phyloP scores from a whole-genome alignment of 176 grass and related monocot species.

The Rhipidocladum racemiflorum region DNA sequence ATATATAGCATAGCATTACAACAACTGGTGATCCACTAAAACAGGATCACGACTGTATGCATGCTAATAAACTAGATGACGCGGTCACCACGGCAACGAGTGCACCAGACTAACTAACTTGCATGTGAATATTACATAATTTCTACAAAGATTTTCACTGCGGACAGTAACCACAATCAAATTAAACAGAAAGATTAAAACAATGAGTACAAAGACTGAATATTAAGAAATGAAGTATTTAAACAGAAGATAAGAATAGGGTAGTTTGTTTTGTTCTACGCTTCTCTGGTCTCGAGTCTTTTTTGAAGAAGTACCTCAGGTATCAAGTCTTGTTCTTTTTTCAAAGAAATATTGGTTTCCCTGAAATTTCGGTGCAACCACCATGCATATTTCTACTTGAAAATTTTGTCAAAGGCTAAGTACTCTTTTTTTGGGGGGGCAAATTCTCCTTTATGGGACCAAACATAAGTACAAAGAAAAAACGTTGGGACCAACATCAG shows the following conservation, averaged over 20 bases:
- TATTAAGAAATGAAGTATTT: neutral
- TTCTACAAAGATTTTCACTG: too few relatives aligned
- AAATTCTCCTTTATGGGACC: neutral
- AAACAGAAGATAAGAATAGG: neutral
- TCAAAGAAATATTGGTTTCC: neutral
- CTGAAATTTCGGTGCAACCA: neutral
- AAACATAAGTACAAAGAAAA: neutral
- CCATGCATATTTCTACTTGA: neutral
- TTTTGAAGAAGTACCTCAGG: neutral
- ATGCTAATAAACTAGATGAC: too few relatives aligned
- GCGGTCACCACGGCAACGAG: too few relatives aligned
- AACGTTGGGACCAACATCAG: neutral
- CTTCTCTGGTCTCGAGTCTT: neutral
- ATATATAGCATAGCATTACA: too few relatives aligned
- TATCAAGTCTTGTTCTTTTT: conserved; percentile 11
- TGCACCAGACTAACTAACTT: too few relatives aligned
- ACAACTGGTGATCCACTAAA: too few relatives aligned
- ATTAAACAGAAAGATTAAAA: neutral
- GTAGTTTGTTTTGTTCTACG: neutral
- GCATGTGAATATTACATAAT: too few relatives aligned
- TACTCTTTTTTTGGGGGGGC: neutral
- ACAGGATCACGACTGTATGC: too few relatives aligned
- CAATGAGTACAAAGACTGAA: neutral
- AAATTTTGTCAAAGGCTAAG: neutral
- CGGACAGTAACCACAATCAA: neutral